Conservation (phyloP, 2,329 filamentous ascomycete genomes). For the Paraconiothyrium brasiliense region DNA sequence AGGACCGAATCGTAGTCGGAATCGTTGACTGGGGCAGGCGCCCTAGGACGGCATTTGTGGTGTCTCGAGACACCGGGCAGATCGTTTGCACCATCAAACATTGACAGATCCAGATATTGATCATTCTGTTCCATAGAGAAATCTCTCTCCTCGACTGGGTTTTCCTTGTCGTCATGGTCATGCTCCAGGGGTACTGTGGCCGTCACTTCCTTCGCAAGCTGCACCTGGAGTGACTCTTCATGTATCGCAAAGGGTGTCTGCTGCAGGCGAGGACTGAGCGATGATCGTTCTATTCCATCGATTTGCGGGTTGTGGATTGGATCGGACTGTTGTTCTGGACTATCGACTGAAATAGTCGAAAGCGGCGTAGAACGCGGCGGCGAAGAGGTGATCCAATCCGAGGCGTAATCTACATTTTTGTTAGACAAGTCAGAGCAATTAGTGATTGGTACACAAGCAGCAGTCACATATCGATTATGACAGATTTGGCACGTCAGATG, state of each 20-base stretch:
- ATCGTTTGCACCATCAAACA: conserved; percentile 13
- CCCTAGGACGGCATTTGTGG: not conserved
- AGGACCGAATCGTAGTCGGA: conserved; percentile 6
- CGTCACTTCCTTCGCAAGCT: conserved; percentile 7
- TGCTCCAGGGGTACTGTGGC: not conserved
- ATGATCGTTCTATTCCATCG: not conserved
- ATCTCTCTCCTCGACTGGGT: conserved; percentile 1
- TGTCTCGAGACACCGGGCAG: not conserved
- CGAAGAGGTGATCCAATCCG: not conserved
- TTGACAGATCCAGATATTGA: conserved; percentile 1
- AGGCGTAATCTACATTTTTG: conserved; percentile 5
- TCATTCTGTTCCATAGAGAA: not conserved
- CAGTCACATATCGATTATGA: not conserved
- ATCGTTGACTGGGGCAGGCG: not conserved
- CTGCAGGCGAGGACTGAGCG: not conserved
- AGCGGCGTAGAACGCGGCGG: conserved; percentile 10
- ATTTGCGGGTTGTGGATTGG: not conserved
- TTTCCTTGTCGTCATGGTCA: conserved; percentile 18
- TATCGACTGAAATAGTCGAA: conserved; percentile 1
- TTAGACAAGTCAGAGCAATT: not conserved
- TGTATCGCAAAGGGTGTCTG: conserved; percentile 10
- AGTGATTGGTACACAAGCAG: not conserved
- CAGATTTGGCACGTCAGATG: not conserved
- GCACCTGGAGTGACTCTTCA: conserved; percentile 10
- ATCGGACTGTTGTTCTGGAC: not conserved